Conservation (phyloP, 2,329 filamentous ascomycete genomes). For the Dryadomyces quercus-mongolicae region DNA sequence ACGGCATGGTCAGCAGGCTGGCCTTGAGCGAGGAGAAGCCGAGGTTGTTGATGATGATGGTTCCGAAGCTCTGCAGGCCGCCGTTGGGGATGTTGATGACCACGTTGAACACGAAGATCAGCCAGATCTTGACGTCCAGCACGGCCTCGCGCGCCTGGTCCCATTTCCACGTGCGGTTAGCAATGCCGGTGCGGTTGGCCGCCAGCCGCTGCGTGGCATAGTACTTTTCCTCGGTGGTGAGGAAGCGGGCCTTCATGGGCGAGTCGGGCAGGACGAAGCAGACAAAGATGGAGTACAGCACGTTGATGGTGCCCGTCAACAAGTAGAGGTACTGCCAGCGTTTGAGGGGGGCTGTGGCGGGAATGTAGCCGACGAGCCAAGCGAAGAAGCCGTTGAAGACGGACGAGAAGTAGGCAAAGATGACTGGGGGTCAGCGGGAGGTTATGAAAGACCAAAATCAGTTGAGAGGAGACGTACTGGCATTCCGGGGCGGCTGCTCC, state of each 20-base stretch:
- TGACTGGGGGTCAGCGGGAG: conserved; percentile 9
- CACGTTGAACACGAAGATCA: conserved; percentile 41
- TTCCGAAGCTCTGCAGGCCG: conserved; percentile 46
- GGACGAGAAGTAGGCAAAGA: conserved; percentile 16
- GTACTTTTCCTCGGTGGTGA: conserved; percentile 37
- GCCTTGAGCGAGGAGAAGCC: conserved; percentile 42
- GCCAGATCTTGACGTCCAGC: conserved; percentile 43
- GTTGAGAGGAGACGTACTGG: neutral
- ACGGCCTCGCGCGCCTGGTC: conserved; percentile 44
- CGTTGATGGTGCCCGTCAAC: conserved; percentile 46
- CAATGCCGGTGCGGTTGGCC: conserved; percentile 46
- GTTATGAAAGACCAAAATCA: neutral
- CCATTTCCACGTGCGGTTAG: conserved; percentile 42
- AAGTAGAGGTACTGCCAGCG: conserved; percentile 57
- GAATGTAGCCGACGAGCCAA: conserved; percentile 49
- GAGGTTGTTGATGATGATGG: conserved; percentile 45
- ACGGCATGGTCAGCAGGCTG: conserved; percentile 48
- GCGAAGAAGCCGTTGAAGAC: conserved; percentile 16
- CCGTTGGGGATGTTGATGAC: conserved; percentile 44
- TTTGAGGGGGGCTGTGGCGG: conserved; percentile 35
- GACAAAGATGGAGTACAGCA: conserved; percentile 46
- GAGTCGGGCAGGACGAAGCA: conserved; percentile 44
- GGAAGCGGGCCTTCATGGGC: conserved; percentile 39
- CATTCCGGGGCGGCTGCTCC: conserved; percentile 7
- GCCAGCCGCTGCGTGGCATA: conserved; percentile 42